Conservation (phyloP, 2,329 filamentous ascomycete species). For the Colletotrichum musae region DNA sequence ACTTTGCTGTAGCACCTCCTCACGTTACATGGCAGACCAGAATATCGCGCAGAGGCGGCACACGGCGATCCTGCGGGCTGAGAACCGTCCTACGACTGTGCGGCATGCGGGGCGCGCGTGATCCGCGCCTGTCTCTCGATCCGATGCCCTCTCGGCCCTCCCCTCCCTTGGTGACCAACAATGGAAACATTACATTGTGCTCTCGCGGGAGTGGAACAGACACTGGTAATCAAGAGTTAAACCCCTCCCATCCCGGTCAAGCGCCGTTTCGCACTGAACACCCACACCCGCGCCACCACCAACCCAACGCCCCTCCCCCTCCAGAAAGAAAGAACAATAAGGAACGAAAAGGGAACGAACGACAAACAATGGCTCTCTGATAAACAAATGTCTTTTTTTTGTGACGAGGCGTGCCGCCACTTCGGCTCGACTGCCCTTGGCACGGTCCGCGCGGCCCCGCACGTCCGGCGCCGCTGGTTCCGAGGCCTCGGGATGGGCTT, state of each 20-base stretch:
- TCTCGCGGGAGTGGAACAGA: not conserved
- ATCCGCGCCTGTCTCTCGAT: not conserved
- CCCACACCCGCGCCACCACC: not conserved
- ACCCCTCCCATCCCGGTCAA: not conserved
- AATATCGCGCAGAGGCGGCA: not conserved
- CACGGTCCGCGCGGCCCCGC: not conserved
- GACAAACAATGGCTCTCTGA: not conserved
- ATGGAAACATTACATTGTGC: not conserved
- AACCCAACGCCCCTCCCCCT: no score
- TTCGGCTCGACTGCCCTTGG: not conserved
- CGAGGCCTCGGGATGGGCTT: not conserved
- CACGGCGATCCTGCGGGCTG: no score
- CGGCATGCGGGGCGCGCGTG: slow-evolving; percentile 18
- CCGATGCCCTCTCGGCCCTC: slow-evolving; percentile 7
- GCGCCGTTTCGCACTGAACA: slow-evolving; percentile 9
- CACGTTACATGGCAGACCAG: not conserved
- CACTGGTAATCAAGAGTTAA: not conserved
- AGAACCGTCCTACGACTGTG: not conserved
- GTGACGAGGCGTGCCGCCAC: not conserved
- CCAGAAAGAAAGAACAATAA: not conserved
- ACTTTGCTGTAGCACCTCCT: no score
- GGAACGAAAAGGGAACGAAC: no score
- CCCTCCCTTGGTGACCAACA: not conserved
- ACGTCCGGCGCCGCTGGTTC: not conserved
- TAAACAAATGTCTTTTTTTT: not conserved